Percentiles rank a stretch among this genome's conserved stretches.
These are phyloP conservation scores for Cercophora sp. DNA, from an alignment of 495 filamentous ascomycete genomes.

Conservation along the genomic window DNA sequence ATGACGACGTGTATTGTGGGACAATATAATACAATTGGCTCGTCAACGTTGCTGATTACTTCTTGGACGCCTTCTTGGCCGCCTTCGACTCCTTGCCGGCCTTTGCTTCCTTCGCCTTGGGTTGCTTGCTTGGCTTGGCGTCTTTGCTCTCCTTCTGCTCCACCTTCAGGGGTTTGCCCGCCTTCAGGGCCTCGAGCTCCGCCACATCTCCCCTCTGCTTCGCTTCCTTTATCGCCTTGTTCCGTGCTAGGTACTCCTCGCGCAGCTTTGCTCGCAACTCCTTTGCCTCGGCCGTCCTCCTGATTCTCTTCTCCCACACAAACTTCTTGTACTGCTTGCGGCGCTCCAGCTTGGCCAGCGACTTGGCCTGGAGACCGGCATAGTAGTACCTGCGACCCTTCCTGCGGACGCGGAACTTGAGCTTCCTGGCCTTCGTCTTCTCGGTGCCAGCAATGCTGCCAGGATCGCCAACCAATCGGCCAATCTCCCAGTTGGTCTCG, in stretches of 20 bases:
- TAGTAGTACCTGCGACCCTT: slow-evolving; percentile 18
- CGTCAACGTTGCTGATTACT: background rate
- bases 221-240: too few species aligned
- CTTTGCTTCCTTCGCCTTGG: too few species aligned
- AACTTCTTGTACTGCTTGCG: slow-evolving; percentile 18
- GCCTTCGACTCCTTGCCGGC: too few species aligned
- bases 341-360: slow-evolving; percentile 20
- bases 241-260: slow-evolving; percentile 8
- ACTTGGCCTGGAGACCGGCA: slow-evolving; percentile 20
- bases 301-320: slow-evolving; percentile 19
- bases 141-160: too few species aligned
- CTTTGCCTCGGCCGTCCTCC: slow-evolving; percentile 8
- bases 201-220: too few species aligned
- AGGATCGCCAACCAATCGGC: slow-evolving; percentile 40
- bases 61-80: background rate
- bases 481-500: slow-evolving; percentile 83
- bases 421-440: slow-evolving; percentile 24
- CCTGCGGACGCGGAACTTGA: slow-evolving; percentile 26
- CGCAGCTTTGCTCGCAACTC: slow-evolving; percentile 1
- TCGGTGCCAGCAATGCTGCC: slow-evolving; percentile 27
- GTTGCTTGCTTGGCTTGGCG: too few species aligned
- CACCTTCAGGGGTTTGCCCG: too few species aligned
- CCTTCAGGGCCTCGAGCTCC: too few species aligned
- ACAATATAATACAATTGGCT: background rate
- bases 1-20: background rate